phyloP scores from a whole-genome alignment of 768 basidiomycete species.

The Clitopilus passeckerianus region DNA sequence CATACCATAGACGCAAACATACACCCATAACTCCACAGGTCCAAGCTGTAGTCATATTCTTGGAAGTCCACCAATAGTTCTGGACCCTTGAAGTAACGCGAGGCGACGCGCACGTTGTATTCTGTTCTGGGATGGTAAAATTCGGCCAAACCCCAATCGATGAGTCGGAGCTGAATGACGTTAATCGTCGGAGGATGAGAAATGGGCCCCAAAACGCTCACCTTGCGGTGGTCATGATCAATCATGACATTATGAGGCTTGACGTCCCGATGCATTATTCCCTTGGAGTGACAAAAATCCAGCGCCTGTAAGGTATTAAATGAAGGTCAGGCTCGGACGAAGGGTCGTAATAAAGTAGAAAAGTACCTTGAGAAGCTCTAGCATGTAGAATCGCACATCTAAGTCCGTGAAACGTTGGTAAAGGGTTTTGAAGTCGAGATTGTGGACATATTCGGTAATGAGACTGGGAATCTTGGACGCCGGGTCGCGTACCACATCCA shows the following conservation, averaged over 20 bases:
- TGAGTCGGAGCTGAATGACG: conserved; percentile 72
- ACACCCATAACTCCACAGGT: conserved; percentile 99
- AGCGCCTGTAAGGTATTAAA: conserved; percentile 55
- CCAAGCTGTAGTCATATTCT: conserved; percentile 95
- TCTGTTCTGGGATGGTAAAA: conserved; percentile 98
- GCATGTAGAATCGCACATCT: conserved; percentile 96
- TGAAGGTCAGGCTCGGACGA: background rate
- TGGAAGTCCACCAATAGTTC: conserved; percentile 97
- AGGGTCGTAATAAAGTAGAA: background rate
- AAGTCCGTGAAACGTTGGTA: conserved; percentile 95
- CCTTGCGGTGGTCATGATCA: conserved; percentile 95
- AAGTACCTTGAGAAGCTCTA: conserved; percentile 86
- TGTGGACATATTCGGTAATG: conserved; percentile 97
- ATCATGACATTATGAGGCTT: conserved; percentile 99
- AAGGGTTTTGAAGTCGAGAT: conserved; percentile 94
- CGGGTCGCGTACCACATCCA: conserved; percentile 95
- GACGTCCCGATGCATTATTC: conserved; percentile 98
- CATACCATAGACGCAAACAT: conserved; percentile 98
- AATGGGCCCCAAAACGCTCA: conserved; percentile 24
- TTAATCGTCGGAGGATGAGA: conserved; percentile 2
- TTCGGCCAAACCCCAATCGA: conserved; percentile 98
- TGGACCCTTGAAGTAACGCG: conserved; percentile 97
- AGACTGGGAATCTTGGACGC: conserved; percentile 96
- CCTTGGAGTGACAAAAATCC: conserved; percentile 97
- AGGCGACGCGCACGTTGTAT: conserved; percentile 97